Evolutionary conservation across 2,329 filamentous ascomycete genomes (phyloP).

Genomic region (Ascochyta clinopodiicola): DNA sequence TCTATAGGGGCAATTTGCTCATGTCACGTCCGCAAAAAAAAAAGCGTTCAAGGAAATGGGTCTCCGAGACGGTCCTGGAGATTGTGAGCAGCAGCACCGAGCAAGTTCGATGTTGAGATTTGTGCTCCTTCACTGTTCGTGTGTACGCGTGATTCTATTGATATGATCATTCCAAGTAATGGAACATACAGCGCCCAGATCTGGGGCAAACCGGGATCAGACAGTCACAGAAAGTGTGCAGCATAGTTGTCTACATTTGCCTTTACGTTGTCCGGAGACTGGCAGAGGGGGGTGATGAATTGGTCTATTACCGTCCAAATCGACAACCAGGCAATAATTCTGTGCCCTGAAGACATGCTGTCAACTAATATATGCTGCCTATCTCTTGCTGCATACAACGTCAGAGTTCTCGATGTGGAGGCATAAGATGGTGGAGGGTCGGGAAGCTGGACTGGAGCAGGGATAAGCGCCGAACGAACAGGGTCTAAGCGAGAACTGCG

Average conservation of each 20-base stretch:
- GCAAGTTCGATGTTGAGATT: neutral
- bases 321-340: neutral
- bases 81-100: neutral
- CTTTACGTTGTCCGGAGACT: neutral
- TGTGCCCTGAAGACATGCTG: neutral
- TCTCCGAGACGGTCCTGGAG: too few species aligned
- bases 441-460: constrained; percentile 13
- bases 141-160: too few species aligned
- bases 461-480: constrained; percentile 1
- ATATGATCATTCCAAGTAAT: too few species aligned
- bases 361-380: neutral
- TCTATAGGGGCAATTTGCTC: neutral
- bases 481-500: constrained; percentile 30
- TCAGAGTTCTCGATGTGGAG: neutral
- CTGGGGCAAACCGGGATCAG: too few species aligned
- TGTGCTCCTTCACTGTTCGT: too few species aligned
- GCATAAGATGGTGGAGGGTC: neutral
- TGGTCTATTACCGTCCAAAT: neutral
- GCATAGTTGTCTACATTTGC: neutral
- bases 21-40: neutral
- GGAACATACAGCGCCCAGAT: too few species aligned
- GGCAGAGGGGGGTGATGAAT: neutral
- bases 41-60: too few species aligned
- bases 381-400: neutral
- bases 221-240: neutral